Conservation (phyloP, 2,329 filamentous ascomycete species). For the Xylariaceae sp. region DNA sequence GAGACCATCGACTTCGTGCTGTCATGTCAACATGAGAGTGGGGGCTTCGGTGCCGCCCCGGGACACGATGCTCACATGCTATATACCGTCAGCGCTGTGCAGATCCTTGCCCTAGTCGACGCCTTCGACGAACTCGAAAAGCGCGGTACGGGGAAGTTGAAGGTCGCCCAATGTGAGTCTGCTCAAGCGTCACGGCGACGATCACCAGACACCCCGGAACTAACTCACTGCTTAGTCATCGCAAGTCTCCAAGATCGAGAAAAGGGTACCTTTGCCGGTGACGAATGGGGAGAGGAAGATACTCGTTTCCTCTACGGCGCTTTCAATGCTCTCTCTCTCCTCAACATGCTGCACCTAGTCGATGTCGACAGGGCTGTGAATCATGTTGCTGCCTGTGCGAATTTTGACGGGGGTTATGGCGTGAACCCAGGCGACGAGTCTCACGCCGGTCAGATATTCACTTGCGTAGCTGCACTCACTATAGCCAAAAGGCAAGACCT, state of each 20-base stretch:
- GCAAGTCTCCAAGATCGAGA: constrained; percentile 72
- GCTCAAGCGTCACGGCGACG: not conserved
- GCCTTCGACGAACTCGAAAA: constrained; percentile 77
- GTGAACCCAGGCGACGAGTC: constrained; percentile 86
- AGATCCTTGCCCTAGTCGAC: constrained; percentile 83
- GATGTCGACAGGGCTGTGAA: constrained; percentile 74
- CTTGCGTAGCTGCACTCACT: constrained; percentile 78
- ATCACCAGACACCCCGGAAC: constrained; percentile 14
- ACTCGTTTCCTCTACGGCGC: constrained; percentile 91
- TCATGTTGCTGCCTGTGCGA: constrained; percentile 76
- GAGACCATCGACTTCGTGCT: constrained; percentile 89
- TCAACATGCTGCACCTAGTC: constrained; percentile 66
- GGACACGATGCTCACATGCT: constrained; percentile 95
- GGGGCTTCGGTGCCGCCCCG: constrained; percentile 90
- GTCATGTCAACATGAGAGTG: constrained; percentile 82
- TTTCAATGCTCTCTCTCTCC: constrained; percentile 80
- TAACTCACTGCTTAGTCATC: constrained; percentile 52
- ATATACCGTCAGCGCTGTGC: constrained; percentile 90
- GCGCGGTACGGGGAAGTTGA: constrained; percentile 61
- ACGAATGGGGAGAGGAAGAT: constrained; percentile 95
- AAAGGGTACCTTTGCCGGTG: constrained; percentile 84
- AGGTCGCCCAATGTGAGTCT: constrained; percentile 72
- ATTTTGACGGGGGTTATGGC: constrained; percentile 93
- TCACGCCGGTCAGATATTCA: constrained; percentile 92
- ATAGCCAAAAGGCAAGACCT: constrained; percentile 79